Evolutionary conservation across 768 basidiomycete genomes (phyloP).

Genomic region (Fomitopsis serialis): DNA sequence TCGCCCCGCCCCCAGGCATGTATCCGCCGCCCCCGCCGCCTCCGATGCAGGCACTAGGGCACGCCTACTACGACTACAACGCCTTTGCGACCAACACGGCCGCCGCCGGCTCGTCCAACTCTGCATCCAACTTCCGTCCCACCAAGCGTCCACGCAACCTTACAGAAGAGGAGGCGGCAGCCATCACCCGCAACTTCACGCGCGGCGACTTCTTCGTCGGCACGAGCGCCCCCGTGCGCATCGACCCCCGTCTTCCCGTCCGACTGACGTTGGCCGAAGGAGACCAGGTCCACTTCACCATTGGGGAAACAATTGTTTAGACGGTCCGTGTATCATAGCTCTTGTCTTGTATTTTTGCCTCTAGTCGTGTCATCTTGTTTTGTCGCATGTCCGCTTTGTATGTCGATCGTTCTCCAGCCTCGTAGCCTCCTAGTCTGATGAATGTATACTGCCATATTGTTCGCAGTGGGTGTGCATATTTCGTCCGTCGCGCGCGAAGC

Average conservation of each 20-base stretch:
- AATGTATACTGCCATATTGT: not conserved
- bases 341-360: slow-evolving; percentile 12
- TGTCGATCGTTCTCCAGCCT: slow-evolving; percentile 1
- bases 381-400: slow-evolving; percentile 9
- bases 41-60: slow-evolving; percentile 36
- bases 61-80: slow-evolving; percentile 74
- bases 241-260: slow-evolving; percentile 77
- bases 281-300: slow-evolving; percentile 70
- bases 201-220: slow-evolving; percentile 83
- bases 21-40: slow-evolving; percentile 31
- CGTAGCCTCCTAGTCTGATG: not conserved
- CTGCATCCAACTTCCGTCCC: slow-evolving; percentile 74
- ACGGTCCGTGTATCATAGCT: slow-evolving; percentile 5
- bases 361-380: slow-evolving; percentile 4
- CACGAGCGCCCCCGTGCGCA: slow-evolving; percentile 73
- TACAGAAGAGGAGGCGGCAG: slow-evolving; percentile 79
- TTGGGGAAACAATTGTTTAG: slow-evolving; percentile 44
- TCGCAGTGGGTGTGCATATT: too few species aligned
- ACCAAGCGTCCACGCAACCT: slow-evolving; percentile 73
- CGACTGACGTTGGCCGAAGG: slow-evolving; percentile 77
- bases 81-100: slow-evolving; percentile 27
- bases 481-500: too few species aligned
- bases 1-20: slow-evolving; percentile 27
- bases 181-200: slow-evolving; percentile 77
- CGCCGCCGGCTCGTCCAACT: slow-evolving; percentile 39